Evolutionary conservation across 169 alveolate species (phyloP), one percentile per base, ranked within the genome.

Genomic region (Plasmodium knowlesi): DNA sequence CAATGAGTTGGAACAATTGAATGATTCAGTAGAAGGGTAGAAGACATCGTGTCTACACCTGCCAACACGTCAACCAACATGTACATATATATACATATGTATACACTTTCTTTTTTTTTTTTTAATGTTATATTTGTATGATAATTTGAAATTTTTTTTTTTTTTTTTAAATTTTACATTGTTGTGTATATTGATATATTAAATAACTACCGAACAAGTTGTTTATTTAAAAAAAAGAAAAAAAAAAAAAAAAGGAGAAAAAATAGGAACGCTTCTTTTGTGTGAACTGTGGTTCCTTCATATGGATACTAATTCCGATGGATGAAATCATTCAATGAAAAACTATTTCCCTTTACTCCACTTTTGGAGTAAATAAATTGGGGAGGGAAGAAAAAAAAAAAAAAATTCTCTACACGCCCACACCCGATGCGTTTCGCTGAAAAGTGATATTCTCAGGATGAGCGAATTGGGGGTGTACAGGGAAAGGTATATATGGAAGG

Each of bases 41-140:
- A 72, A 19, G 37, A 19, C 43, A 22, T 22, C 43, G 46, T 72
- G 43, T 72, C 37, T 32, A 46, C 81, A 72, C 43, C n/a, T 72
- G 43, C 43, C 53, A n/a, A 22, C 54, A 28, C 28, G 19, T 37
- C 22, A 16, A 76, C 83, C 37, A 19, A 5, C 46, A 0, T 43
- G 12, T 76, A 67, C 46, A 76, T 37, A 28, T 61, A 14, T n/a
- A n/a, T 61, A 61, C 3, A 61, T 25, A 61, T 61, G 19, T 57
- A 16, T 57, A 3, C n/a, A 57, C 22, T 32, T 32, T 22, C 1
- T 12, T 82, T 41, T 71, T 53, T 41, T 83, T 84, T 46, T 72
- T 84, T 71, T 10, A 84, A 84, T 46, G 83, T 71, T 41, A 84
- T 30, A 84, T 71, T 84, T 72, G 83, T 71, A 41, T 84, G 46